A percentile compares a stretch with the other conserved stretches of the same genome.
Evolutionary conservation across 2,329 filamentous ascomycete genomes (phyloP).

Genomic region (Pseudocercospora cruenta): DNA sequence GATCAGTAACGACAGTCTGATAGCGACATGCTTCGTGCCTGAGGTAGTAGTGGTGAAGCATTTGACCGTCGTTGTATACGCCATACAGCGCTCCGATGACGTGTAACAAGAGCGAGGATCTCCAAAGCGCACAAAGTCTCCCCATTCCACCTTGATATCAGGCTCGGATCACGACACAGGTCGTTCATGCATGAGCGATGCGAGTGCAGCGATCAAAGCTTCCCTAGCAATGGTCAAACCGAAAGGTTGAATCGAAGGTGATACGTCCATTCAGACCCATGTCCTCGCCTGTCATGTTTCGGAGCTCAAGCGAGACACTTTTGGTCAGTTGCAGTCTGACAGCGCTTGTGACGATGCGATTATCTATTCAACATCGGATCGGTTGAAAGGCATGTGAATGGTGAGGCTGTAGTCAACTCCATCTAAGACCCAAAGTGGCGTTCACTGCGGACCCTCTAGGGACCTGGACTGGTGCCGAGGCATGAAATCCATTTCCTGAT

Average conservation of each 20-base stretch:
- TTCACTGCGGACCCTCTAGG: not conserved
- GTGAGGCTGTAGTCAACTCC: not conserved
- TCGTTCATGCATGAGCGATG: not conserved
- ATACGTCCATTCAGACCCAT: not conserved
- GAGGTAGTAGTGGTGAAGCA: no score
- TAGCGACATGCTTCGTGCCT: no score
- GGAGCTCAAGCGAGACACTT: not conserved
- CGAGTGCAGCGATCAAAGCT: not conserved
- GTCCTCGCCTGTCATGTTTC: not conserved
- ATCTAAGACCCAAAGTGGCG: not conserved
- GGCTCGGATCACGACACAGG: not conserved
- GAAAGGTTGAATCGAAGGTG: not conserved
- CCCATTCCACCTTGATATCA: no score
- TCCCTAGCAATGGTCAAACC: not conserved
- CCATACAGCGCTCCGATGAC: no score
- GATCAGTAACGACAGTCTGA: no score
- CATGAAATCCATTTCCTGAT: not conserved
- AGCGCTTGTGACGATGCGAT: not conserved
- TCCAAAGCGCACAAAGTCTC: no score
- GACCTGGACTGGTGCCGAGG: not conserved
- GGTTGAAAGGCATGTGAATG: not conserved
- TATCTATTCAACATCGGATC: not conserved
- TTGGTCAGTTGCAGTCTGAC: not conserved
- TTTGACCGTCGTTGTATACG: no score
- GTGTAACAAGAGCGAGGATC: no score